Conservation (phyloP, 108 stramenopile species). For the Seminavis robusta region DNA sequence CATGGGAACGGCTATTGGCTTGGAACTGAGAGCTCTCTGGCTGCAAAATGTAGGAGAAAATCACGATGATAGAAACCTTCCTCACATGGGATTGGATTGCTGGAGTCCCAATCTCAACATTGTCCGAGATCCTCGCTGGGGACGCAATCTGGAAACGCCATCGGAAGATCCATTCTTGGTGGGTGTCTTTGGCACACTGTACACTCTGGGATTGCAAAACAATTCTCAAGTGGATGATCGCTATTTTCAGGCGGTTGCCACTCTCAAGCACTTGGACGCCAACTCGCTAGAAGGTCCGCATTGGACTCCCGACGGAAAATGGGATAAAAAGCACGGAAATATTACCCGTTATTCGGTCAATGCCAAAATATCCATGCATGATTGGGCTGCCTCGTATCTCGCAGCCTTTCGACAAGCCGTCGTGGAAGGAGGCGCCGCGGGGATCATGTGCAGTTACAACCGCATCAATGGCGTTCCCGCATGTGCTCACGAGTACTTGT, state of each 20-base stretch:
- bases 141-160: no score
- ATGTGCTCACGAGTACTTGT: slow-evolving; percentile 44
- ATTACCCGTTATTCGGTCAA: slow-evolving; percentile 51
- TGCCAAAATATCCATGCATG: slow-evolving; percentile 33
- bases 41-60: no score
- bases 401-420: slow-evolving; percentile 62
- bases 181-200: slow-evolving; percentile 40
- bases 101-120: slow-evolving; percentile 76
- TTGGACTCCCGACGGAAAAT: slow-evolving; percentile 13
- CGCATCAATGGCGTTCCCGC: slow-evolving; percentile 63
- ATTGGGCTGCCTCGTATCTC: slow-evolving; percentile 55
- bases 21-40: slow-evolving; percentile 38
- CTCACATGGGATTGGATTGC: no score
- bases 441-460: slow-evolving; percentile 80
- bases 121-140: slow-evolving; percentile 73
- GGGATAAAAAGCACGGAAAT: no score
- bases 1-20: slow-evolving; percentile 46
- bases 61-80: no score
- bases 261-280: slow-evolving; percentile 70
- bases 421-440: slow-evolving; percentile 24
- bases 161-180: slow-evolving; percentile 71
- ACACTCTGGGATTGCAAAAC: slow-evolving; percentile 44
- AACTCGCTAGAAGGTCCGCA: slow-evolving; percentile 57
- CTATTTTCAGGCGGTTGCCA: slow-evolving; percentile 49
- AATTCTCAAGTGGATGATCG: no score